Base-by-base conservation (phyloP, 23 red algal species). In the Gracilaria gracilis region DNA sequence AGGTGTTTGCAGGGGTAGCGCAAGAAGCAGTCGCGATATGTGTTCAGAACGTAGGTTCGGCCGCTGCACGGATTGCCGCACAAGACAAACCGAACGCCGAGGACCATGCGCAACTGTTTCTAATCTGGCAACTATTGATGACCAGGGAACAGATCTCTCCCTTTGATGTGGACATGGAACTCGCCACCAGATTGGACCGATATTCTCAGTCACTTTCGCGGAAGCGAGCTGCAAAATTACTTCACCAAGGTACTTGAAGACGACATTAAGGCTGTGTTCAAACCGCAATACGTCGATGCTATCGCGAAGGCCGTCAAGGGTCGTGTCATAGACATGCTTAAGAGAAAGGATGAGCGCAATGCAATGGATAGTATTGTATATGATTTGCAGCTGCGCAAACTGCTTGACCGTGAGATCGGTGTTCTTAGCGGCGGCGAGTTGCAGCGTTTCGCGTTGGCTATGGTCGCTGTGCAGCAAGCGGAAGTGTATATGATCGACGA, bases 401-500 rank as follows among this genome's bases (percentile, higher is more conserved):
- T 98, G 38, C 58, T 93, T 9, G 97, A 95, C 46, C 93, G 97
- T 40, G 97, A 98, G 61, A 83, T 98, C 36, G 12, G 53, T 75
- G 89, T 94, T 36, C 88, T 98, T 15, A 94, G 90, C 50, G 97
- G 97, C 12, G 97, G 97, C 14, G 97, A 98, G 76, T 79, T 98
- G 46, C 97, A 98, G 65, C 72, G 97, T 7, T 98, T 98, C 79
- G 97, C 97, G 17, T 85, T 98, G 0, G 93, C 77, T 23, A 93
- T 95, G 36, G 88, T 93, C 12, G 89, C 84, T 81, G 80, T 95
- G 31, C 97, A 98, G 74, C 48, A 91, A 35, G 93, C 97, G 25
- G 97, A 98, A 53, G 93, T 95, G 28, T 98, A 98, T 65, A 98
- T 98, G 97, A 82, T 98, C 38, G 97, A 98, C 53, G 97, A 98